Evolutionary conservation across 2,329 filamentous ascomycete genomes (phyloP).

Genomic region (Aureobasidium lini): DNA sequence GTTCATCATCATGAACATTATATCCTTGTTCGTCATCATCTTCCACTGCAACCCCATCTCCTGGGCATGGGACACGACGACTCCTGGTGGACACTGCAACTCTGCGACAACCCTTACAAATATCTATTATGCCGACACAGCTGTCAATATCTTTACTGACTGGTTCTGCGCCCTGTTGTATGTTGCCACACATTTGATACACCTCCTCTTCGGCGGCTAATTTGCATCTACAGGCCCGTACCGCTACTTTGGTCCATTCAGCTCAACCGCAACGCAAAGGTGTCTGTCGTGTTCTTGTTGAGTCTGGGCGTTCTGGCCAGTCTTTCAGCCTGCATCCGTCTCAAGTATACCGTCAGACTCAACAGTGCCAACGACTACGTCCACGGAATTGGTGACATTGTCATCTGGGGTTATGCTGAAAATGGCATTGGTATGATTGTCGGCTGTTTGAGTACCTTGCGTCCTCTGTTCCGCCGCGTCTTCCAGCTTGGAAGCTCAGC

Average conservation of each 20-base stretch:
- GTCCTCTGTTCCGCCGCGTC: constrained; percentile 26
- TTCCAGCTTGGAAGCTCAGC: constrained; percentile 14
- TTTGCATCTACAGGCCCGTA: constrained; percentile 25
- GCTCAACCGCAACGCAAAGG: constrained; percentile 34
- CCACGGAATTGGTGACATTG: constrained; percentile 25
- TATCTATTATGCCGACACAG: constrained; percentile 30
- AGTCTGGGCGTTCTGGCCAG: constrained; percentile 30
- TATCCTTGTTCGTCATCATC: constrained; percentile 30
- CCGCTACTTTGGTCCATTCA: constrained; percentile 37
- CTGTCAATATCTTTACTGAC: constrained; percentile 31
- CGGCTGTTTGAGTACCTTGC: constrained; percentile 28
- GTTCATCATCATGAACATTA: constrained; percentile 26
- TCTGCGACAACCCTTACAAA: constrained; percentile 22
- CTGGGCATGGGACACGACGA: constrained; percentile 24
- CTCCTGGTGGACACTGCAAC: constrained; percentile 24
- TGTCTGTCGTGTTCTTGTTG: constrained; percentile 31
- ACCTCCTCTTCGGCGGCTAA: background rate
- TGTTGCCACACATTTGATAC: background rate
- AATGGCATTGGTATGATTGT: constrained; percentile 31
- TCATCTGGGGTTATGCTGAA: constrained; percentile 32
- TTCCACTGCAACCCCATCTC: constrained; percentile 29
- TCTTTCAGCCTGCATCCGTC: constrained; percentile 27
- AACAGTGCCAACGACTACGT: constrained; percentile 28
- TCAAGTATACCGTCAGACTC: constrained; percentile 30
- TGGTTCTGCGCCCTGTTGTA: constrained; percentile 31